Conservation (phyloP, 176 grass and related monocot species). For the Zizania latifolia region DNA sequence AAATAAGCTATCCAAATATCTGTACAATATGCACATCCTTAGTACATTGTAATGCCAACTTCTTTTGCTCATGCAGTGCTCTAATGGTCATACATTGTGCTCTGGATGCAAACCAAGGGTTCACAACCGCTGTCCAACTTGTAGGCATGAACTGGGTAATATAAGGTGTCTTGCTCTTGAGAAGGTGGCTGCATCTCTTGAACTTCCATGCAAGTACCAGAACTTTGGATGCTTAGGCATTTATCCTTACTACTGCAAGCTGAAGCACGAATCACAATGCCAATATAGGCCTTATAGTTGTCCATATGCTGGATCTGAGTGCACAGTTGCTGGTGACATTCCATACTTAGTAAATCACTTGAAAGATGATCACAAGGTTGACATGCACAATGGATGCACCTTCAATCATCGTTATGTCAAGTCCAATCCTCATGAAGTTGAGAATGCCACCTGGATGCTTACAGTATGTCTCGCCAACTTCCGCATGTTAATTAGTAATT, state of each 20-base stretch:
- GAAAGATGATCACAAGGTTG: slow-evolving; percentile 62
- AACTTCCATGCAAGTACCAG: slow-evolving; percentile 54
- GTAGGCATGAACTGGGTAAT: slow-evolving; percentile 58
- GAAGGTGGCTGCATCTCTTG: slow-evolving; percentile 62
- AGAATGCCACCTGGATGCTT: slow-evolving; percentile 63
- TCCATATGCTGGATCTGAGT: slow-evolving; percentile 57
- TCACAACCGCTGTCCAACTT: slow-evolving; percentile 52
- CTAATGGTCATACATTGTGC: slow-evolving; percentile 54
- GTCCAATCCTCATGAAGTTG: slow-evolving; percentile 56
- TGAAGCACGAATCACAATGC: slow-evolving; percentile 54
- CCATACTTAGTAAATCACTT: slow-evolving; percentile 51
- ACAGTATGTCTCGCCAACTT: slow-evolving; percentile 26
- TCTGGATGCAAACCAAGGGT: slow-evolving; percentile 59
- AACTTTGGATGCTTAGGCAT: slow-evolving; percentile 45
- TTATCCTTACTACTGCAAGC: slow-evolving; percentile 56
- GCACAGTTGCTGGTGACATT: slow-evolving; percentile 50
- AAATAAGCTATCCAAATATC: background rate
- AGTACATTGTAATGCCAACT: slow-evolving; percentile 6
- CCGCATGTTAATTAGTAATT: background rate
- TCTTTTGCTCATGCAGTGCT: slow-evolving; percentile 45
- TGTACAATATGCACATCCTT: slow-evolving; percentile 2
- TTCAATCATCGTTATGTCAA: slow-evolving; percentile 64
- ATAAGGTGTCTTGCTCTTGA: slow-evolving; percentile 58
- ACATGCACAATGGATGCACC: slow-evolving; percentile 55
- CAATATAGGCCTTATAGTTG: slow-evolving; percentile 50